Conservation (phyloP, 192 early-diverging fungal species). For the Coemansia sp. region DNA sequence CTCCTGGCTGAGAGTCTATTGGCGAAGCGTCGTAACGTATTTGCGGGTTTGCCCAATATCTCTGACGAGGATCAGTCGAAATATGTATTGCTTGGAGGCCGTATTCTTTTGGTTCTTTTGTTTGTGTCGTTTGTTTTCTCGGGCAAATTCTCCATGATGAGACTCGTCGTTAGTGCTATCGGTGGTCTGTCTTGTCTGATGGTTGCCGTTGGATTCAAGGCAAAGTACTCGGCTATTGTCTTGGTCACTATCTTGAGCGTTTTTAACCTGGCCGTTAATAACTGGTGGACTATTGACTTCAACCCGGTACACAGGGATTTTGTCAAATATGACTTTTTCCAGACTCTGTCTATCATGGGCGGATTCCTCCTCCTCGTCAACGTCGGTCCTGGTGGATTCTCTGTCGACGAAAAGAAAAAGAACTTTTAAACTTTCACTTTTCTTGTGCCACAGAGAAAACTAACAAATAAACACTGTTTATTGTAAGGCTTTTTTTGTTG, state of each 20-base stretch:
- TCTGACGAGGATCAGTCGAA: conserved; percentile 82
- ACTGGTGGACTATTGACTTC: conserved; percentile 91
- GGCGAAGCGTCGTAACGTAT: conserved; percentile 68
- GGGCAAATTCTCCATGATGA: conserved; percentile 73
- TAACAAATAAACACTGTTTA: conserved; percentile 2
- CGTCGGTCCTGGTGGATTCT: conserved; percentile 88
- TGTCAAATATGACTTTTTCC: conserved; percentile 98
- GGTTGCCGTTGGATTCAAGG: conserved; percentile 98
- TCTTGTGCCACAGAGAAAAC: neutral
- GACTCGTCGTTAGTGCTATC: conserved; percentile 70
- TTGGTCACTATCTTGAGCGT: conserved; percentile 86
- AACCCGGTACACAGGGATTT: conserved; percentile 83
- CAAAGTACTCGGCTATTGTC: conserved; percentile 94
- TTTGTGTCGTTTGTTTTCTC: conserved; percentile 88
- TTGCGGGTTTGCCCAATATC: conserved; percentile 85
- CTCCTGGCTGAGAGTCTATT: conserved; percentile 80
- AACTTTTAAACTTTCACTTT: conserved; percentile 61
- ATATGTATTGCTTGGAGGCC: conserved; percentile 90
- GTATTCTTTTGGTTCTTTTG: conserved; percentile 88
- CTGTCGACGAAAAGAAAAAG: conserved; percentile 97
- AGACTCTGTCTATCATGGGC: conserved; percentile 93
- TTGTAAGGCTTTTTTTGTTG: neutral
- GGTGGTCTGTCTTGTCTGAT: conserved; percentile 85
- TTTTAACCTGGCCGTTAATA: conserved; percentile 91
- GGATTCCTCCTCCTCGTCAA: conserved; percentile 93